Conservation (phyloP, 2,329 filamentous ascomycete genomes). For the Akanthomyces lecanii region DNA sequence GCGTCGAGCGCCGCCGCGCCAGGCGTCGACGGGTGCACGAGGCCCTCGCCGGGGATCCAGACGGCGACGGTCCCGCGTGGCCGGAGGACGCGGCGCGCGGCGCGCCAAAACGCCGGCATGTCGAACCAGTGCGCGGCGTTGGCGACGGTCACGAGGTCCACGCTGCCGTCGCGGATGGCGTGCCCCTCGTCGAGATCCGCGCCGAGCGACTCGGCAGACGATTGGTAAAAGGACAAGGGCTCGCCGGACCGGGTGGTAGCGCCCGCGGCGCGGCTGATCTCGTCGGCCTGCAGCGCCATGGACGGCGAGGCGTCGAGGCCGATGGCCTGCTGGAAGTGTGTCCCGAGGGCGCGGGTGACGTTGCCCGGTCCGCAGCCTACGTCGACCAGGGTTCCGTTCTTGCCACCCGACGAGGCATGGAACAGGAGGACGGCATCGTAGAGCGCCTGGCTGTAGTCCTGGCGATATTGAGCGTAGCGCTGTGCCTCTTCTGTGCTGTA, state of each 20-base stretch:
- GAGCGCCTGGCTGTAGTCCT: conserved; percentile 41
- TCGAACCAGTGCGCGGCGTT: conserved; percentile 57
- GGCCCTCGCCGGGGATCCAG: conserved; percentile 37
- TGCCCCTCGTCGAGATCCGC: conserved; percentile 33
- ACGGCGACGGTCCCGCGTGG: conserved; percentile 53
- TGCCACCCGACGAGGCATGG: conserved; percentile 43
- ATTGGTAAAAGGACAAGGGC: conserved; percentile 38
- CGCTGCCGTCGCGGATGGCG: conserved; percentile 45
- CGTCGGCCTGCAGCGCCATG: conserved; percentile 41
- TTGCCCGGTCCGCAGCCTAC: conserved; percentile 55
- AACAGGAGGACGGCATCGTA: conserved; percentile 43
- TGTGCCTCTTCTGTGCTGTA: conserved; percentile 34
- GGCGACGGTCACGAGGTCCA: conserved; percentile 46
- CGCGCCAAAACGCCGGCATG: conserved; percentile 45
- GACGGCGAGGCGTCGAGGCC: conserved; percentile 49
- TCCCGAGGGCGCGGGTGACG: conserved; percentile 41
- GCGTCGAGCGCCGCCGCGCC: conserved; percentile 39
- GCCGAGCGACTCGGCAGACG: conserved; percentile 42
- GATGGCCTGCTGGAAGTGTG: conserved; percentile 41
- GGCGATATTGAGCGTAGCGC: conserved; percentile 40
- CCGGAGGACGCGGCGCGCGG: conserved; percentile 42
- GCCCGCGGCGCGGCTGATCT: conserved; percentile 36
- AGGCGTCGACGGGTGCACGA: conserved; percentile 30
- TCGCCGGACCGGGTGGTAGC: conserved; percentile 28
- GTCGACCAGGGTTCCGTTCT: conserved; percentile 43